Evolutionary conservation across 2,329 filamentous ascomycete species (phyloP).

Genomic region (Cryphonectria parasitica): DNA sequence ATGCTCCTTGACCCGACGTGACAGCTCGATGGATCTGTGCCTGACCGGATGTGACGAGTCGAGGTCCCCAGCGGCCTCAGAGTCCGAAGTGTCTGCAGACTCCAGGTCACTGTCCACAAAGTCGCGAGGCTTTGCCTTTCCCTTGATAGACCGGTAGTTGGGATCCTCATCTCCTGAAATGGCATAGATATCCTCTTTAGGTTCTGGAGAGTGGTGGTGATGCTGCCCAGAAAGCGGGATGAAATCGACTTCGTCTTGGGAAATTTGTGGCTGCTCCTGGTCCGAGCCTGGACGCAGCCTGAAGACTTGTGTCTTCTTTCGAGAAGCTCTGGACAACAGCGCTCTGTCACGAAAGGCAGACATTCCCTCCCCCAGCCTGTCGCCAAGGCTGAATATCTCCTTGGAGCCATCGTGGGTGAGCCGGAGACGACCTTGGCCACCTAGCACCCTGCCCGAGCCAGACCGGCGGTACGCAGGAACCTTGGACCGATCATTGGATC

Average conservation of each 20-base stretch:
- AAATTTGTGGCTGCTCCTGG: slow-evolving; percentile 12
- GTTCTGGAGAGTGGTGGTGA: slow-evolving; percentile 48
- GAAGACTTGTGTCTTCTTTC: slow-evolving; percentile 45
- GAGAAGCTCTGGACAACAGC: slow-evolving; percentile 49
- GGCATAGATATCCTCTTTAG: slow-evolving; percentile 44
- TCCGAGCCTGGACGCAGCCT: slow-evolving; percentile 39
- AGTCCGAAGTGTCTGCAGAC: slow-evolving; percentile 50
- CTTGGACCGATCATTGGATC: slow-evolving; percentile 70
- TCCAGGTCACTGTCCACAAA: slow-evolving; percentile 54
- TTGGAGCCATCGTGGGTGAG: slow-evolving; percentile 69
- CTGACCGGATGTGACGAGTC: slow-evolving; percentile 51
- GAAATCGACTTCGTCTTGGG: slow-evolving; percentile 45
- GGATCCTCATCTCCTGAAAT: slow-evolving; percentile 46
- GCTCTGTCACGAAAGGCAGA: slow-evolving; percentile 51
- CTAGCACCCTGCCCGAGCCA: slow-evolving; percentile 73
- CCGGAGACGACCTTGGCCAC: slow-evolving; percentile 59
- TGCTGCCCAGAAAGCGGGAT: slow-evolving; percentile 48
- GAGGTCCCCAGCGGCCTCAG: slow-evolving; percentile 40
- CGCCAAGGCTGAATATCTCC: slow-evolving; percentile 56
- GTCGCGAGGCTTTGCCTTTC: slow-evolving; percentile 58
- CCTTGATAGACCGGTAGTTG: slow-evolving; percentile 69
- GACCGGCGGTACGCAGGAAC: slow-evolving; percentile 72
- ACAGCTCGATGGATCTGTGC: slow-evolving; percentile 63
- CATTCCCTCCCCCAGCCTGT: slow-evolving; percentile 44
- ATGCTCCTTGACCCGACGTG: slow-evolving; percentile 63